Evolutionary conservation across 257 asterid genomes (phyloP), one percentile per base, ranked within the genome.

Genomic region (Verbascum thapsus): DNA sequence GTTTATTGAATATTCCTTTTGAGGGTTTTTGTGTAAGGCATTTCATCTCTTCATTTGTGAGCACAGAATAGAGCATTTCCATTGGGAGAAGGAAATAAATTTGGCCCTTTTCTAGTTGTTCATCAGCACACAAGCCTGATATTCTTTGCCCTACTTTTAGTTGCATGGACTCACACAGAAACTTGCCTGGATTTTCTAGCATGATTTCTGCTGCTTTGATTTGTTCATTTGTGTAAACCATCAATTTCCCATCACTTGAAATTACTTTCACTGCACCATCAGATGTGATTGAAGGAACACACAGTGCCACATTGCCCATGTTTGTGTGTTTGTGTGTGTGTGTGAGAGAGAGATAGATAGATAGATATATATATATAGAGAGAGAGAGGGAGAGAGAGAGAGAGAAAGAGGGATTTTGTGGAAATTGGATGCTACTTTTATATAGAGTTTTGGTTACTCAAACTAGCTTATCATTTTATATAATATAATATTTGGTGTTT

Each of bases 261-360:
- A 84, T 38, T 0, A 87, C 80, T 26, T 74, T 87, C 3, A 80
- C 76, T 32, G 47, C 84, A 1, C 76, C 64, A 43, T 12, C 57
- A 17, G 79, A 70, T 74, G 68, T 71, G 42, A 81, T 68, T 59
- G 87, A 77, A 26, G 95, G 86, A 23, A 84, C 88, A 62, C 92
- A 84, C 17, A 78, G 53, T 70, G 88, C 92, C 37, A 68, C 83
- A 69, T 87, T 87, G 4, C 95, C 95, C 95, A 84, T n/a, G n/a
- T n/a, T 85, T 17, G 35, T 68, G 1, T 44, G 18, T n/a, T 9
- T 48, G 30, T 30, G 32, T 12, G 52, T 26, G 34, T n/a, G 8
- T 3, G 50, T 40, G 44, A 26, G 47, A 42, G 44, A 6, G 39
- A 23, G 41, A 4, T 45, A 13, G n/a, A n/a, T n/a, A n/a, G n/a